These are phyloP conservation scores for Tephrocybe sp. DNA, from an alignment of 768 basidiomycete genomes.

Conservation along the genomic window DNA sequence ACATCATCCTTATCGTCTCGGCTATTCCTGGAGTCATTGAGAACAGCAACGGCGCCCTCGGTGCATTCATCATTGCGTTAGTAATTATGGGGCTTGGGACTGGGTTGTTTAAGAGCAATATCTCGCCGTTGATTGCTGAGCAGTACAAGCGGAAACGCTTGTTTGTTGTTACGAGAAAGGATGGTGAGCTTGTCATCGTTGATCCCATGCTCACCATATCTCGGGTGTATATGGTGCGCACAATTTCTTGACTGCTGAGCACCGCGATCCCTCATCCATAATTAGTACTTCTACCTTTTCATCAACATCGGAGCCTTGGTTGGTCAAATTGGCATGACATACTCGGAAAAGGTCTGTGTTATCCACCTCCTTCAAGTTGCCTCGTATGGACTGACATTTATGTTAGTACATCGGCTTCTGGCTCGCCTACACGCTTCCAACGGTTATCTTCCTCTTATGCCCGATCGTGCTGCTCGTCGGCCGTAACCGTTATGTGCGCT, in stretches of 20 bases:
- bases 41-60: slow-evolving; percentile 7
- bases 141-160: slow-evolving; percentile 60
- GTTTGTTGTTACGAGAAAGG: slow-evolving; percentile 48
- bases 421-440: slow-evolving; percentile 68
- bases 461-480: slow-evolving; percentile 60
- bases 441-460: slow-evolving; percentile 57
- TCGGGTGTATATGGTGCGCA: slow-evolving; percentile 71
- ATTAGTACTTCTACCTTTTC: slow-evolving; percentile 66
- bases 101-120: slow-evolving; percentile 76
- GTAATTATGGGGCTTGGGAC: slow-evolving; percentile 63
- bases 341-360: slow-evolving; percentile 52
- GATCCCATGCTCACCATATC: slow-evolving; percentile 70
- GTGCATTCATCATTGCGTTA: slow-evolving; percentile 44
- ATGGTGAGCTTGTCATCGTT: slow-evolving; percentile 70
- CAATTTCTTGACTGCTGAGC: slow-evolving; percentile 8
- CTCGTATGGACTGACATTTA: neutral
- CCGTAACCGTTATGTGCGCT: slow-evolving; percentile 50
- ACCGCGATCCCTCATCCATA: neutral
- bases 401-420: slow-evolving; percentile 64
- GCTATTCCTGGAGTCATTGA: slow-evolving; percentile 56
- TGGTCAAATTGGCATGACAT: slow-evolving; percentile 71
- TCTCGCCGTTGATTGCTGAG: slow-evolving; percentile 78
- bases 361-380: neutral
- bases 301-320: slow-evolving; percentile 72
- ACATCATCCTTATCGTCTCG: slow-evolving; percentile 65